These are phyloP conservation scores for Huiozyma sinensis DNA, from an alignment of 805 yeast genomes.

Conservation along the genomic window DNA sequence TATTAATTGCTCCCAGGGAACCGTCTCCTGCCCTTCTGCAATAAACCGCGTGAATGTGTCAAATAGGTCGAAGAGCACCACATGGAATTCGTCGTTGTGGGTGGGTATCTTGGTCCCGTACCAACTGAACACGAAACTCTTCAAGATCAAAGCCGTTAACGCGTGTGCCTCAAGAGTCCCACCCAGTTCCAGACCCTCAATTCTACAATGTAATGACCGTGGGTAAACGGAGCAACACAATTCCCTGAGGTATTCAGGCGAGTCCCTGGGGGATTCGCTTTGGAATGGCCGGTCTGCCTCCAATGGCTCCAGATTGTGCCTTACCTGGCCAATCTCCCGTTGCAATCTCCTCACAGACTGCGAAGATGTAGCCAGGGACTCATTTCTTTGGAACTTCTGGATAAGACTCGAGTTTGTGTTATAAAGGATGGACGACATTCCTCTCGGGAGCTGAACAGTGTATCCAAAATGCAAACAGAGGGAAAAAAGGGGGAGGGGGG, in stretches of 20 bases:
- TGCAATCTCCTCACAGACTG: no score
- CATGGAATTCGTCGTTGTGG: constrained; percentile 14
- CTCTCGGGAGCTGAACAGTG: no score
- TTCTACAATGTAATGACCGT: constrained; percentile 7
- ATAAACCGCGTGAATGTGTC: constrained; percentile 6
- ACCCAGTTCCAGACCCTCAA: constrained; percentile 3
- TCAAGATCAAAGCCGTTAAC: constrained; percentile 16
- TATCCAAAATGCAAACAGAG: no score
- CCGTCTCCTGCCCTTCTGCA: background rate
- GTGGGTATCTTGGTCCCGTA: constrained; percentile 25
- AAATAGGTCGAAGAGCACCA: constrained; percentile 10
- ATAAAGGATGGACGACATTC: constrained; percentile 20
- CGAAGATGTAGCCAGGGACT: background rate
- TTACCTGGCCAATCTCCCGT: background rate
- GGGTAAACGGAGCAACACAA: constrained; percentile 21
- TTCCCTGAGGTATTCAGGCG: constrained; percentile 17
- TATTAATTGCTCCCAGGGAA: constrained; percentile 10
- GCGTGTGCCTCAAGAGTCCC: constrained; percentile 15
- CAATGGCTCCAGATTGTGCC: background rate
- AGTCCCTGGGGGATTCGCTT: constrained; percentile 11
- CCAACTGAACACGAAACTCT: constrained; percentile 23
- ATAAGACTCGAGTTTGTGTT: constrained; percentile 23
- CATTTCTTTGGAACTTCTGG: constrained; percentile 19
- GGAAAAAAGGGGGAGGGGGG: no score
- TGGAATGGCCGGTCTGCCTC: constrained; percentile 12